phyloP scores from a whole-genome alignment of 2,329 filamentous ascomycete species.

The Davidsoniella virescens region DNA sequence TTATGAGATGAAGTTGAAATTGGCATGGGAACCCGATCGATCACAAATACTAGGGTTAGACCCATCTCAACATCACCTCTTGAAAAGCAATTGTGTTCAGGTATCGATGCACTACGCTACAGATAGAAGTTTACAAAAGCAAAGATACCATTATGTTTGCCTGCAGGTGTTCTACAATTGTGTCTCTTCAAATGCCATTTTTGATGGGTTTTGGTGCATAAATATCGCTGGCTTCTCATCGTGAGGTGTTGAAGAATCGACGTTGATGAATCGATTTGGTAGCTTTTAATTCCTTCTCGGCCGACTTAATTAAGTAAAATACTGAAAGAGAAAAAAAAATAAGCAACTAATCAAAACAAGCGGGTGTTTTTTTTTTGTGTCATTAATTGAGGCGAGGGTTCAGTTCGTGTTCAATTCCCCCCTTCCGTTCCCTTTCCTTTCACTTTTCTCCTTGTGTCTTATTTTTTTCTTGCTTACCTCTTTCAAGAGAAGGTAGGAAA shows the following conservation, averaged over 20 bases:
- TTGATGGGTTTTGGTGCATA: too few relatives aligned
- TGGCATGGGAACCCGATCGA: not conserved
- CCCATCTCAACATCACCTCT: not conserved
- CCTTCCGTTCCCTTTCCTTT: too few relatives aligned
- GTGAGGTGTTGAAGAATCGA: not conserved
- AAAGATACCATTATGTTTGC: too few relatives aligned
- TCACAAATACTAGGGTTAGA: not conserved
- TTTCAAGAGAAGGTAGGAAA: too few relatives aligned
- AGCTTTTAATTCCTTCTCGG: conserved; percentile 3
- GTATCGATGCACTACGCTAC: too few relatives aligned
- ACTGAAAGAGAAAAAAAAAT: not conserved
- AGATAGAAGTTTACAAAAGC: too few relatives aligned
- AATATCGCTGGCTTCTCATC: not conserved
- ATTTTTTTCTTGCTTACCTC: too few relatives aligned
- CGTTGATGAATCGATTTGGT: not conserved
- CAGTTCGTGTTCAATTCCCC: too few relatives aligned
- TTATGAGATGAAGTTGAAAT: conserved; percentile 3
- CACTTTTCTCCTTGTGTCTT: too few relatives aligned
- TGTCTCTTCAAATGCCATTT: too few relatives aligned
- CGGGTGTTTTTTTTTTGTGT: not conserved
- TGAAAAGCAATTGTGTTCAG: too few relatives aligned
- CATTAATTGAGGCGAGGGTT: not conserved
- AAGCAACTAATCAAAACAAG: not conserved
- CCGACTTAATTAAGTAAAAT: not conserved
- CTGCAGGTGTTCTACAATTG: too few relatives aligned